These are phyloP conservation scores for Pseudofabraea citricarpa DNA, from an alignment of 2,329 filamentous ascomycete species.

Conservation along the genomic window DNA sequence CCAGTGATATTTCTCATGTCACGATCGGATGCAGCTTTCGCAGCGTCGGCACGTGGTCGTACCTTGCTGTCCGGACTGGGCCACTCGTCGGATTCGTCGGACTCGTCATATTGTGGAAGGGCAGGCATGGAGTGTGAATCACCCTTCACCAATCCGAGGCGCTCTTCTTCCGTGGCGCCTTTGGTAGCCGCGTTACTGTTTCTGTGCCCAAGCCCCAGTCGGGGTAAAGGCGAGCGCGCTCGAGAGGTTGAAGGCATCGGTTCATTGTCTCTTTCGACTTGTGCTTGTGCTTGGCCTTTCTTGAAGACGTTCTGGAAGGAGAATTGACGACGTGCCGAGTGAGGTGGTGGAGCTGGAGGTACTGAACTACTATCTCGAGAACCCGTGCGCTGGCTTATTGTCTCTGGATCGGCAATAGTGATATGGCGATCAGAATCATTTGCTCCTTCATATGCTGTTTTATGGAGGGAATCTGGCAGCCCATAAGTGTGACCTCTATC, in stretches of 20 bases:
- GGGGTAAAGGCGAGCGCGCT: constrained; percentile 30
- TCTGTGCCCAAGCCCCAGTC: constrained; percentile 30
- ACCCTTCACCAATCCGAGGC: constrained; percentile 75
- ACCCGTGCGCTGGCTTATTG: constrained; percentile 8
- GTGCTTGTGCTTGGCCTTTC: constrained; percentile 12
- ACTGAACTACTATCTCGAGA: constrained; percentile 22
- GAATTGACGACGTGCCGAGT: constrained; percentile 70
- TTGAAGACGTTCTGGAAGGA: constrained; percentile 83
- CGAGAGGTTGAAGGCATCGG: constrained; percentile 13
- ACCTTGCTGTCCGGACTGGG: constrained; percentile 6
- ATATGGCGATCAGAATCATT: constrained; percentile 39
- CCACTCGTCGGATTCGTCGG: constrained; percentile 11
- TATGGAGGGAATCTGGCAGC: constrained; percentile 36
- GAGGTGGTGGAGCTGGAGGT: constrained; percentile 54
- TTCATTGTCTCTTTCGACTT: constrained; percentile 13
- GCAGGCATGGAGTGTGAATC: constrained; percentile 38
- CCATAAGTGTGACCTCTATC: constrained; percentile 40
- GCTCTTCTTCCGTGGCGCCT: constrained; percentile 74
- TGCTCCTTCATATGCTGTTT: constrained; percentile 45
- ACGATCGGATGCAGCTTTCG: too few species aligned
- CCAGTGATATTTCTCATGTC: too few species aligned
- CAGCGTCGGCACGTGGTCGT: background rate
- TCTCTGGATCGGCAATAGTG: constrained; percentile 37
- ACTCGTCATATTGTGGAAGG: constrained; percentile 16
- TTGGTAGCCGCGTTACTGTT: constrained; percentile 36